Conservation (phyloP, 139 green algal species). For the Ettlia oleoabundans region DNA sequence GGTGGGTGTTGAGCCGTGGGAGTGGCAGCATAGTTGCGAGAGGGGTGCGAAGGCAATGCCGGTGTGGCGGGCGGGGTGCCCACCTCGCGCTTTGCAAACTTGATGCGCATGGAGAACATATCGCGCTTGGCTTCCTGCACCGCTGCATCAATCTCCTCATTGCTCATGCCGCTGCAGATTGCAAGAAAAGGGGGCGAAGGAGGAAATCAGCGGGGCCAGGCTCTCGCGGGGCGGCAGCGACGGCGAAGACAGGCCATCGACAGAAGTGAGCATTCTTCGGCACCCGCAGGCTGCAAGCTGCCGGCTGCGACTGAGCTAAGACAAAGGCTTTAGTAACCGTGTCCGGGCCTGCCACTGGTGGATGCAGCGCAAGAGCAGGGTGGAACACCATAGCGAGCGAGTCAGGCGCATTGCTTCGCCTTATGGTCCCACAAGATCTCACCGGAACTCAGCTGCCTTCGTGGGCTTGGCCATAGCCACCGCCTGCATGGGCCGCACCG, state of each 20-base stretch:
- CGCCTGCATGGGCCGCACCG: neutral
- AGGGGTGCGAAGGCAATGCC: neutral
- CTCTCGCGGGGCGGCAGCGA: neutral
- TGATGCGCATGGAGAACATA: conserved; percentile 65
- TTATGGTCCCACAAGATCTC: no score
- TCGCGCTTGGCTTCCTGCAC: conserved; percentile 54
- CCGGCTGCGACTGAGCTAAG: no score
- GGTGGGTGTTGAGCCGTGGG: no score
- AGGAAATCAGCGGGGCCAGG: neutral
- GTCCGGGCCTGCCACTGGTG: no score
- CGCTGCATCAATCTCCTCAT: conserved; percentile 50
- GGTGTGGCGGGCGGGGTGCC: neutral
- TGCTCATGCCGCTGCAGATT: conserved; percentile 29
- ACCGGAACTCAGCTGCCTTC: conserved; percentile 44
- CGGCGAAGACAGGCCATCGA: no score
- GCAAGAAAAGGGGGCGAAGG: neutral
- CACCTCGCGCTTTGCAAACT: conserved; percentile 59
- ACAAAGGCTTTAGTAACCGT: no score
- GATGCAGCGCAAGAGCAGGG: no score
- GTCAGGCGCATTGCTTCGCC: no score
- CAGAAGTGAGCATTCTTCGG: no score
- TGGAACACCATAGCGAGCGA: no score
- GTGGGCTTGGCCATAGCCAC: conserved; percentile 30
- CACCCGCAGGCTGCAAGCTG: no score
- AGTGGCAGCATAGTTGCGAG: no score